Percentiles rank a stretch among this genome's conserved stretches.
These are phyloP conservation scores for Paxillus rubicundulus DNA, from an alignment of 768 basidiomycete genomes.

Conservation along the genomic window DNA sequence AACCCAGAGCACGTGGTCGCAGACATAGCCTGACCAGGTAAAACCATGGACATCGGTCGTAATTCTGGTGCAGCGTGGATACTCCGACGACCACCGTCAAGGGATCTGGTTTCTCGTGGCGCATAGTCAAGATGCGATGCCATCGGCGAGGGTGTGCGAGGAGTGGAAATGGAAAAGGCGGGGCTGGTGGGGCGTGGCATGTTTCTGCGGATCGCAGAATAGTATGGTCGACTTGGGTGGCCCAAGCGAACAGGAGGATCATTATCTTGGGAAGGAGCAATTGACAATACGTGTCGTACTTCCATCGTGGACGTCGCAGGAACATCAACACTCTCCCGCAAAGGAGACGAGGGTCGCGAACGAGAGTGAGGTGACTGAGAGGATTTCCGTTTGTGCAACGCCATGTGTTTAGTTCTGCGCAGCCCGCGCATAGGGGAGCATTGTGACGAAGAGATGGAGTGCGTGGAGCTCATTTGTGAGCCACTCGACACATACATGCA, in stretches of 20 bases:
- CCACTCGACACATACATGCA: constrained; percentile 16
- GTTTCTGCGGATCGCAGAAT: constrained; percentile 51
- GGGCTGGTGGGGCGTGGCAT: constrained; percentile 42
- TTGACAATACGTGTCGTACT: constrained; percentile 15
- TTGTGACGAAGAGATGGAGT: constrained; percentile 24
- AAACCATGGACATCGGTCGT: constrained; percentile 30
- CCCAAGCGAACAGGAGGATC: constrained; percentile 41
- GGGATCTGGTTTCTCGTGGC: constrained; percentile 33
- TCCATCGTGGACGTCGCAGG: constrained; percentile 17
- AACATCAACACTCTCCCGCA: constrained; percentile 21
- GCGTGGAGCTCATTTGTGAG: constrained; percentile 16
- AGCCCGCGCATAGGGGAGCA: constrained; percentile 34
- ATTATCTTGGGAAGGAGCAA: constrained; percentile 20
- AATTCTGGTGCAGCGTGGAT: constrained; percentile 18
- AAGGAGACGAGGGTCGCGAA: constrained; percentile 20
- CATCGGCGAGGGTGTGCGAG: constrained; percentile 28
- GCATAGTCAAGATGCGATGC: constrained; percentile 22
- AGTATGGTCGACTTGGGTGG: constrained; percentile 53
- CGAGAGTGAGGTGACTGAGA: constrained; percentile 20
- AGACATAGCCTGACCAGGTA: constrained; percentile 18
- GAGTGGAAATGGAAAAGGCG: constrained; percentile 22
- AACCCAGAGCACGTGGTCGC: constrained; percentile 35
- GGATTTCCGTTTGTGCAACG: constrained; percentile 28
- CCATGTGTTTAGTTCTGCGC: constrained; percentile 39
- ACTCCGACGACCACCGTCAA: constrained; percentile 25